Evolutionary conservation across 2,329 filamentous ascomycete genomes (phyloP).

Genomic region (Fusarium continuum): DNA sequence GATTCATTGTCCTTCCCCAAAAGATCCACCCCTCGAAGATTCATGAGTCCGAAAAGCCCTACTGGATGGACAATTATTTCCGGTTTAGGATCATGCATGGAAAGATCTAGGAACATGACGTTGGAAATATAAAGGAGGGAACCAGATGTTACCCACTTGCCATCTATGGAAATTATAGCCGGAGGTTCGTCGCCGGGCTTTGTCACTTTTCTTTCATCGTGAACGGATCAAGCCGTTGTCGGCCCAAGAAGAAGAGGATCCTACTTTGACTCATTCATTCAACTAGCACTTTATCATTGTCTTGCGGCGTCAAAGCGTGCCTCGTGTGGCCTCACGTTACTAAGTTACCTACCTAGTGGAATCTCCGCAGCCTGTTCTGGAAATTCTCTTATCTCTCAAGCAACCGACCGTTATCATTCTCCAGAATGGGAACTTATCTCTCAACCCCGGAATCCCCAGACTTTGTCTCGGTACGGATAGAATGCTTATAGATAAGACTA

Average conservation of each 20-base stretch:
- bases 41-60: no score
- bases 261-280: constrained; percentile 1
- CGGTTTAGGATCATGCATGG: neutral
- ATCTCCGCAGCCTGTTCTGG: constrained; percentile 5
- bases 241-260: neutral
- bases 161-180: constrained; percentile 20
- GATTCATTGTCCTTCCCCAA: neutral
- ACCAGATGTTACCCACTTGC: constrained; percentile 24
- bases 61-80: neutral
- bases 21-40: no score
- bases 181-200: neutral
- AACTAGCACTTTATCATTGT: constrained; percentile 1
- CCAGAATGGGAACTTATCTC: constrained; percentile 25
- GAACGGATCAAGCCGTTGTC: constrained; percentile 16
- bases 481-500: constrained; percentile 28
- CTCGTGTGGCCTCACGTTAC: neutral
- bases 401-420: constrained; percentile 5
- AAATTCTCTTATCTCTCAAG: constrained; percentile 29
- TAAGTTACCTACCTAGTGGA: neutral
- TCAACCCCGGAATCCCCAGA: constrained; percentile 34
- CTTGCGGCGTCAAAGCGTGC: neutral
- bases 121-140: constrained; percentile 3
- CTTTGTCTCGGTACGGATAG: constrained; percentile 19
- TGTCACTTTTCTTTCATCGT: neutral
- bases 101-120: constrained; percentile 4